Percentiles rank a stretch among this genome's conserved stretches.
Evolutionary conservation across 1,284 basidiomycete genomes (phyloP).

Genomic region (Gymnopus androsaceus): DNA sequence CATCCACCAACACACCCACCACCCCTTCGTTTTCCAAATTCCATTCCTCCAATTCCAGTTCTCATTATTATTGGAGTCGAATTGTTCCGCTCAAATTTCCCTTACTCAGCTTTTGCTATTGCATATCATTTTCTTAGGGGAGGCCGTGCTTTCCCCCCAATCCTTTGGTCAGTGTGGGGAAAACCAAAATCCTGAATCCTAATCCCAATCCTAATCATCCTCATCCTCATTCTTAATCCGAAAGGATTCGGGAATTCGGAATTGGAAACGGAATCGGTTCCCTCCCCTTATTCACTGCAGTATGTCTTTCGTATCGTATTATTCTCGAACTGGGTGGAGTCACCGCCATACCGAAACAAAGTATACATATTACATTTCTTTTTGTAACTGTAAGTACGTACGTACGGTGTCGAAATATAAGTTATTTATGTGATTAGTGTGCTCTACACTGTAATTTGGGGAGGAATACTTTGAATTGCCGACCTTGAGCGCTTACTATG

Average conservation of each 20-base stretch:
- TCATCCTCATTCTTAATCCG: too few species aligned
- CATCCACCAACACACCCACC: background rate
- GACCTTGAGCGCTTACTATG: too few species aligned
- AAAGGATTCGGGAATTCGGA: too few species aligned
- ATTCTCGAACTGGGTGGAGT: conserved; percentile 6
- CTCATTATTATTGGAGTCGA: too few species aligned
- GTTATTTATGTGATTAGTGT: conserved; percentile 10
- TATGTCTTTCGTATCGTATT: background rate
- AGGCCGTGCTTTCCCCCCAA: conserved; percentile 8
- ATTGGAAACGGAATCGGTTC: background rate
- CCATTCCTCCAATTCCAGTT: too few species aligned
- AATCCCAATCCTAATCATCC: background rate
- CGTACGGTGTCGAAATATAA: conserved; percentile 9
- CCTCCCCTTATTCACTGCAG: background rate
- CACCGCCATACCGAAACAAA: background rate
- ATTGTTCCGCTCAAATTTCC: too few species aligned
- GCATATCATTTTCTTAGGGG: too few species aligned
- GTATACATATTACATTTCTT: conserved; percentile 1
- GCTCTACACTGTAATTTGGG: too few species aligned
- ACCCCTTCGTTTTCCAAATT: background rate
- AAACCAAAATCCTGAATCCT: background rate
- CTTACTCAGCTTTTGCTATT: background rate
- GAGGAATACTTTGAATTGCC: too few species aligned
- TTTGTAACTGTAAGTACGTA: too few species aligned
- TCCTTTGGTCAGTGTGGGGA: conserved; percentile 3